Percentiles rank a stretch among this genome's conserved stretches.
phyloP scores from a whole-genome alignment of 1,139 yeast species.

The Saccharomyces hybrid region DNA sequence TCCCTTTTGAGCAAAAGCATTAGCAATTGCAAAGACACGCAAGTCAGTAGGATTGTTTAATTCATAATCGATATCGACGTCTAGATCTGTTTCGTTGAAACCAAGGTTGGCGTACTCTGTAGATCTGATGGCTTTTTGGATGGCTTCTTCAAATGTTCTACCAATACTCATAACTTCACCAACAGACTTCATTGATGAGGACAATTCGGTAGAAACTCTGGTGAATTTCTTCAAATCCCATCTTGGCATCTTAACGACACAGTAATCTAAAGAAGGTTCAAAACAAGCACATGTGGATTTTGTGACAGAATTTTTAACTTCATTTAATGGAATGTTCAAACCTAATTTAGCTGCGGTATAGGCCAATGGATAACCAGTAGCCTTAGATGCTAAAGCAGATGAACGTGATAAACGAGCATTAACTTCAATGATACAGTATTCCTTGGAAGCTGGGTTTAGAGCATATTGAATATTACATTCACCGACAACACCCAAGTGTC shows the following conservation, averaged over 20 bases:
- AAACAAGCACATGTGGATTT: slow-evolving; percentile 94
- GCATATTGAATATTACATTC: slow-evolving; percentile 99
- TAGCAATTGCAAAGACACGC: slow-evolving; percentile 25
- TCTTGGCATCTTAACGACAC: slow-evolving; percentile 97
- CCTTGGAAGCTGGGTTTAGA: slow-evolving; percentile 86
- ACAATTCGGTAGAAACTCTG: slow-evolving; percentile 78
- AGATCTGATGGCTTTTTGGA: slow-evolving; percentile 95
- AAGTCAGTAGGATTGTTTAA: slow-evolving; percentile 43
- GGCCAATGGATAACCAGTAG: no score
- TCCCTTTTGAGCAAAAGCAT: slow-evolving; percentile 68
- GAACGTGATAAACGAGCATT: no score
- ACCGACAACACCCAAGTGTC: slow-evolving; percentile 98
- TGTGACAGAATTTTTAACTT: slow-evolving; percentile 89
- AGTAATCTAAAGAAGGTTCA: slow-evolving; percentile 96
- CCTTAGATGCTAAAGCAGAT: no score
- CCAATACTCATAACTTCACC: slow-evolving; percentile 99
- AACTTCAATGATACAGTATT: slow-evolving; percentile 35
- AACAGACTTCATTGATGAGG: slow-evolving; percentile 96
- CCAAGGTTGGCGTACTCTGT: slow-evolving; percentile 94
- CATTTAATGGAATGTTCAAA: slow-evolving; percentile 85
- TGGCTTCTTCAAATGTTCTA: slow-evolving; percentile 95
- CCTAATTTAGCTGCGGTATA: slow-evolving; percentile 26
- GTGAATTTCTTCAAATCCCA: slow-evolving; percentile 98
- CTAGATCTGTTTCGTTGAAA: slow-evolving; percentile 82
- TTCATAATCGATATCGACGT: slow-evolving; percentile 83